A percentile compares a stretch with the other conserved stretches of the same genome.
Evolutionary conservation across 2,329 filamentous ascomycete species (phyloP).

Genomic region (Metarhizium brunneum): DNA sequence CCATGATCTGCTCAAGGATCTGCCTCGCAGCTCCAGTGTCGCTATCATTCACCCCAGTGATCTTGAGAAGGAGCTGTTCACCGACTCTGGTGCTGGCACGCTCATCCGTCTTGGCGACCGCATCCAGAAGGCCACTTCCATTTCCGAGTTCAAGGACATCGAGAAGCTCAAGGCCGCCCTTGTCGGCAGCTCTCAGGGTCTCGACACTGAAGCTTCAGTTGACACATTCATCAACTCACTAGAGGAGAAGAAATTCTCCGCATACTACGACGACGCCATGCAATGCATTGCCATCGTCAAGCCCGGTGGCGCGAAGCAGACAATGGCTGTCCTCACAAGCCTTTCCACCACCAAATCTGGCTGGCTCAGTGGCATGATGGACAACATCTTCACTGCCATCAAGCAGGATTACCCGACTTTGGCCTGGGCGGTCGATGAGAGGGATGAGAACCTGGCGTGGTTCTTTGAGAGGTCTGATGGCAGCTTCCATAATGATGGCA

Average conservation of each 20-base stretch:
- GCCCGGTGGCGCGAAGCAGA: constrained; percentile 55
- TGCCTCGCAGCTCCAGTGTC: constrained; percentile 87
- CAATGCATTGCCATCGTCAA: constrained; percentile 86
- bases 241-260: constrained; percentile 70
- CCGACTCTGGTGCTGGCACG: constrained; percentile 88
- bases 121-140: constrained; percentile 61
- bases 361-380: constrained; percentile 89
- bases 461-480: constrained; percentile 97
- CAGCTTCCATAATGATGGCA: constrained; percentile 74
- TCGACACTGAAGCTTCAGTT: constrained; percentile 75
- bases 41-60: constrained; percentile 96
- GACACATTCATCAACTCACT: constrained; percentile 80
- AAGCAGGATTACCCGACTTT: constrained; percentile 89
- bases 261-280: constrained; percentile 91
- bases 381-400: constrained; percentile 88
- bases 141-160: constrained; percentile 63
- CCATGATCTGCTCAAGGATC: constrained; percentile 80
- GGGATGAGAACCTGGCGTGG: constrained; percentile 96
- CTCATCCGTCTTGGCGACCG: constrained; percentile 88
- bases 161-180: constrained; percentile 73
- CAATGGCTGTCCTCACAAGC: constrained; percentile 75
- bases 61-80: constrained; percentile 93
- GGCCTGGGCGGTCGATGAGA: constrained; percentile 92
- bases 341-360: constrained; percentile 90
- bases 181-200: constrained; percentile 68